Evolutionary conservation across 2,329 filamentous ascomycete genomes (phyloP), one percentile per base, ranked within the genome.

Genomic region (Alternaria postmessia): DNA sequence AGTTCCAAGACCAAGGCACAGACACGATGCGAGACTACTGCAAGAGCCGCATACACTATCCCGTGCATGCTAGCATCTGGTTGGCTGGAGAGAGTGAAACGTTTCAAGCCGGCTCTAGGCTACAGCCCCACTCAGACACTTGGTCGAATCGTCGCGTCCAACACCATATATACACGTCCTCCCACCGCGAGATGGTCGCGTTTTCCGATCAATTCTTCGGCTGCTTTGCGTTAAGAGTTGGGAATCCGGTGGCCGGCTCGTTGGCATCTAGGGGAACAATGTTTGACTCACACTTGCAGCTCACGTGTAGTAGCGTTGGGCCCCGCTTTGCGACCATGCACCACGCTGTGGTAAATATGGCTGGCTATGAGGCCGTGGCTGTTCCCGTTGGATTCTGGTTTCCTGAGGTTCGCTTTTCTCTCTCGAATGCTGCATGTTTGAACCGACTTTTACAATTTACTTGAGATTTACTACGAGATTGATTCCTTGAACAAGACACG

Each of bases 231-330:
- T 57, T 42, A 70, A 67, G 59, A 67, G 67, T 62, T 64, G 63
- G 52, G 51, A 53, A 51, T 54, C 56, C 64, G 51, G 57, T 54
- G 59, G 52, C 51, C 52, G 54, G 57, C 59, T 61, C 61, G 52
- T 54, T 62, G 62, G 63, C 67, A 52, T 43, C 30, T 60, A 51
- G 51, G 44, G 46, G 58, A 63, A 56, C 24, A 34, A 60, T 61
- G 65, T 68, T 77, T 80, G 79, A 81, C 76, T 81, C 79, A 81
- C 71, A 80, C 78, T 66, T 79, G 77, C 79, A 67, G 75, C 72
- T 72, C 76, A 74, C 74, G 70, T 75, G 76, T 64, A 24, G 53
- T 57, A 51, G 46, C 47, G 39, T 52, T 52, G 51, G 63, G 66
- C 69, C 62, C 70, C 72, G 64, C 69, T 59, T 59, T 55, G 54